Conservation (phyloP, 2,329 filamentous ascomycete genomes). For the Fusarium sp. region DNA sequence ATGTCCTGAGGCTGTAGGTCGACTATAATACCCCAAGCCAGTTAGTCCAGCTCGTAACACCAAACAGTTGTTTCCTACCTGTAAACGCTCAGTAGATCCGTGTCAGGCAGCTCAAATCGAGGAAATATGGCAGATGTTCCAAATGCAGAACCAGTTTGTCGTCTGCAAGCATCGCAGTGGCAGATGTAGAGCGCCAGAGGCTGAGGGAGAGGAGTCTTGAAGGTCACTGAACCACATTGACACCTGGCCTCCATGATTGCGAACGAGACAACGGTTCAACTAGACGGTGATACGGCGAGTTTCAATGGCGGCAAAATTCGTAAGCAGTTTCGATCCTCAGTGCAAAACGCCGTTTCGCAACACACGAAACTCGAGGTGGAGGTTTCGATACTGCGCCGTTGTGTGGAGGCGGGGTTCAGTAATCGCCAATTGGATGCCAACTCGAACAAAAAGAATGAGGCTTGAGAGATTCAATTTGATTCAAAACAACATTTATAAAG, state of each 20-base stretch:
- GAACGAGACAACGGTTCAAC: background rate
- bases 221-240: slow-evolving; percentile 70
- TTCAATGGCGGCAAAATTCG: background rate
- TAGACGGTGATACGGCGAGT: background rate
- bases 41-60: background rate
- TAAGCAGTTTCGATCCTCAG: background rate
- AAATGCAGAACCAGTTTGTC: slow-evolving; percentile 72
- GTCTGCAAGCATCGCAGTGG: slow-evolving; percentile 72
- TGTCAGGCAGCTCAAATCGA: slow-evolving; percentile 64
- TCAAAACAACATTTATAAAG: background rate
- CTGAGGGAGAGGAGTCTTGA: slow-evolving; percentile 66
- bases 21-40: slow-evolving; percentile 47
- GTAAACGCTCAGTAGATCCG: slow-evolving; percentile 61
- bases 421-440: slow-evolving; percentile 10
- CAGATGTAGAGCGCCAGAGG: slow-evolving; percentile 75
- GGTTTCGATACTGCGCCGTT: background rate
- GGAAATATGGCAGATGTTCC: slow-evolving; percentile 76
- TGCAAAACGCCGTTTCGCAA: background rate
- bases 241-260: slow-evolving; percentile 65
- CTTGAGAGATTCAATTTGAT: background rate
- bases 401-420: slow-evolving; percentile 16
- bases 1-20: slow-evolving; percentile 64
- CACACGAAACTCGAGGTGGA: slow-evolving; percentile 6
- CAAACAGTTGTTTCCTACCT: slow-evolving; percentile 43
- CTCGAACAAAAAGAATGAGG: background rate